Conservation (phyloP, 805 yeast species). For the Vanderwaltozyma polyspora region DNA sequence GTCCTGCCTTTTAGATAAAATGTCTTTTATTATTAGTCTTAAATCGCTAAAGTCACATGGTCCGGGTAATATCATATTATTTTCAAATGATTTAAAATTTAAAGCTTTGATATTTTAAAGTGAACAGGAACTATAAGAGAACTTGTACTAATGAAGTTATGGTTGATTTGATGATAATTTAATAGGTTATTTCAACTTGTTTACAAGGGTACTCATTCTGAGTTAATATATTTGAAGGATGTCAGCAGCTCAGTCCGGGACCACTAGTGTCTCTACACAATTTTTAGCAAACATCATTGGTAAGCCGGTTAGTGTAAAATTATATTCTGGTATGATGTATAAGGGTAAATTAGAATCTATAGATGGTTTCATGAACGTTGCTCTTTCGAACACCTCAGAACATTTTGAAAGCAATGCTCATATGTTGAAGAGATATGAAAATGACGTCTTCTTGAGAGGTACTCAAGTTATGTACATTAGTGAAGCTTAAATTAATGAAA, state of each 20-base stretch:
- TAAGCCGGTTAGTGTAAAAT: conserved; percentile 66
- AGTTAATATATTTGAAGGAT: too few species aligned
- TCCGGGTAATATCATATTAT: too few species aligned
- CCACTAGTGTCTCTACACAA: conserved; percentile 46
- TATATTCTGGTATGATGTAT: conserved; percentile 80
- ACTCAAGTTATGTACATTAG: conserved; percentile 29
- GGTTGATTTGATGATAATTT: too few species aligned
- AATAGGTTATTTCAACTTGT: too few species aligned
- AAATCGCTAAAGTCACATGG: too few species aligned
- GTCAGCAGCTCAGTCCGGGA: background rate
- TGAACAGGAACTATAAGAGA: too few species aligned
- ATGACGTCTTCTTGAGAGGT: conserved; percentile 28
- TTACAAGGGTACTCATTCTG: too few species aligned
- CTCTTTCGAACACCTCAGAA: conserved; percentile 69
- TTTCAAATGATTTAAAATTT: too few species aligned
- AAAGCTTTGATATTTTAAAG: too few species aligned
- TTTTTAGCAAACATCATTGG: conserved; percentile 76
- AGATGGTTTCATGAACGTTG: conserved; percentile 95
- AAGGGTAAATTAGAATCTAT: conserved; percentile 71
- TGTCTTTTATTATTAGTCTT: too few species aligned
- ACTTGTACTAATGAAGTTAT: too few species aligned
- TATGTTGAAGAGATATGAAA: conserved; percentile 23
- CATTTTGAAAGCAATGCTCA: conserved; percentile 25
- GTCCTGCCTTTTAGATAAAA: too few species aligned
- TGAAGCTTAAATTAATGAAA: conserved; percentile 15